These are phyloP conservation scores for Zasmidium citrigriseum DNA, from an alignment of 2,329 filamentous ascomycete species.

Conservation along the genomic window DNA sequence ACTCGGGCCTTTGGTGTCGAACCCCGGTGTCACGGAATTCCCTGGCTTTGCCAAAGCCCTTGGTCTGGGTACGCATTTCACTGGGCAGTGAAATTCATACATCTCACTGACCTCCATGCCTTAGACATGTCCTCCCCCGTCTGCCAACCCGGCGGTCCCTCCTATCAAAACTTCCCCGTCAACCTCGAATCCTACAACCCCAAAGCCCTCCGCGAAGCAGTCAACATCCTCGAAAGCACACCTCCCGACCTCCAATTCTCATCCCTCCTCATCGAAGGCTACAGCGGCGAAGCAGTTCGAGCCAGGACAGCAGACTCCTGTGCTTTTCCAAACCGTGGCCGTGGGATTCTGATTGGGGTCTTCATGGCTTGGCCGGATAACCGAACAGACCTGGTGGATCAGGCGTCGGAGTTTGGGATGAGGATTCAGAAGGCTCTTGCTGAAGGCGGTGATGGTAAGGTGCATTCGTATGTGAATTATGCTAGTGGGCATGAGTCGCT, in stretches of 20 bases:
- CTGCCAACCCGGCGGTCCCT: neutral
- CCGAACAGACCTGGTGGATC: neutral
- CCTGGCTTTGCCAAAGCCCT: neutral
- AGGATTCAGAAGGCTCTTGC: slow-evolving; percentile 4
- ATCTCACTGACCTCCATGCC: neutral
- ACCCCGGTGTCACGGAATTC: neutral
- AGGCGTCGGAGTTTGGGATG: slow-evolving; percentile 6
- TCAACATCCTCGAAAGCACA: slow-evolving; percentile 3
- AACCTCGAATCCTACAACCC: neutral
- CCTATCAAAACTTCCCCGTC: neutral
- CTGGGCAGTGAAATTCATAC: neutral
- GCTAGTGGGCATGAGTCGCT: slow-evolving; percentile 45
- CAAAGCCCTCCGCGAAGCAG: neutral
- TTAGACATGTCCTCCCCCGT: neutral
- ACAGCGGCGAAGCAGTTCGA: slow-evolving; percentile 4
- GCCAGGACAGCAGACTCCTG: neutral
- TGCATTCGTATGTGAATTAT: slow-evolving; percentile 45
- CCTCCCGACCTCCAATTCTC: slow-evolving; percentile 1
- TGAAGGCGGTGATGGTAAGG: neutral
- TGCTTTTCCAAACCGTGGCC: neutral
- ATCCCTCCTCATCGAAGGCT: slow-evolving; percentile 7
- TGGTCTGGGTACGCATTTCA: neutral
- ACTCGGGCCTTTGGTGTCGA: neutral
- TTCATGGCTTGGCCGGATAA: neutral
- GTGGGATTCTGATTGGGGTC: neutral